A percentile compares a stretch with the other conserved stretches of the same genome.
Evolutionary conservation across 306 rosid genomes (phyloP).

Genomic region (Prinsepia uniflora): DNA sequence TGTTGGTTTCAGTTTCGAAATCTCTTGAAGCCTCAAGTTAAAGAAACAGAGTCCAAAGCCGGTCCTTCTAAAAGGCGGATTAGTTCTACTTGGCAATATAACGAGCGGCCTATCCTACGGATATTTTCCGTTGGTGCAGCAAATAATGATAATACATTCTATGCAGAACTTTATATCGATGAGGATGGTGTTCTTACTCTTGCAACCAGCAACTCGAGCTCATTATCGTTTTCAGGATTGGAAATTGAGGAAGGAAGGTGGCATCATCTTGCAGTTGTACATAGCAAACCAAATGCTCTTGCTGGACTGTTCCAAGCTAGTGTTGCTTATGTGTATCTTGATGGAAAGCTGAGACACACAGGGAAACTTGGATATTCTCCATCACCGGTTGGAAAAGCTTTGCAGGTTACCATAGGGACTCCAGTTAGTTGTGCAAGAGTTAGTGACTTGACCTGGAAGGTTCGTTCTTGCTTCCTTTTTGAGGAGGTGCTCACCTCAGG

Average conservation of each 20-base stretch:
- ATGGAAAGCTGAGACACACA: slow-evolving; percentile 93
- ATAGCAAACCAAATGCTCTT: slow-evolving; percentile 99
- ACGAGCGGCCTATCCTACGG: slow-evolving; percentile 55
- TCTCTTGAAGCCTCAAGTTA: slow-evolving; percentile 62
- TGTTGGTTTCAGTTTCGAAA: slow-evolving; percentile 96
- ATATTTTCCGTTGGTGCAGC: slow-evolving; percentile 93
- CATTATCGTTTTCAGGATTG: slow-evolving; percentile 82
- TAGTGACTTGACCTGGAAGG: slow-evolving; percentile 81
- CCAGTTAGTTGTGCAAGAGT: slow-evolving; percentile 72
- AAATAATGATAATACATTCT: slow-evolving; percentile 59
- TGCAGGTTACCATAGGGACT: slow-evolving; percentile 90
- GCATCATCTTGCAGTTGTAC: slow-evolving; percentile 99
- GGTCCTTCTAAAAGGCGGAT: slow-evolving; percentile 56
- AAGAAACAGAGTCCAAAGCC: slow-evolving; percentile 63
- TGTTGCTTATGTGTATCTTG: slow-evolving; percentile 88
- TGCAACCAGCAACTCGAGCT: slow-evolving; percentile 83
- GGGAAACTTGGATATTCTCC: slow-evolving; percentile 98
- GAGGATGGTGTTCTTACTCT: slow-evolving; percentile 96
- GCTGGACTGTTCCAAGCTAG: slow-evolving; percentile 99
- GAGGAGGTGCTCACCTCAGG: slow-evolving; percentile 96
- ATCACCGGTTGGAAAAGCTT: slow-evolving; percentile 81
- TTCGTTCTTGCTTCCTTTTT: slow-evolving; percentile 94
- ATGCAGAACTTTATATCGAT: slow-evolving; percentile 88
- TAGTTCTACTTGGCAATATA: slow-evolving; percentile 45
- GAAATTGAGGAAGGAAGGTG: slow-evolving; percentile 97